Percentiles rank a stretch among this genome's conserved stretches.
Conservation (phyloP, 768 basidiomycete genomes). For the Pleurotus tuber-regium region DNA sequence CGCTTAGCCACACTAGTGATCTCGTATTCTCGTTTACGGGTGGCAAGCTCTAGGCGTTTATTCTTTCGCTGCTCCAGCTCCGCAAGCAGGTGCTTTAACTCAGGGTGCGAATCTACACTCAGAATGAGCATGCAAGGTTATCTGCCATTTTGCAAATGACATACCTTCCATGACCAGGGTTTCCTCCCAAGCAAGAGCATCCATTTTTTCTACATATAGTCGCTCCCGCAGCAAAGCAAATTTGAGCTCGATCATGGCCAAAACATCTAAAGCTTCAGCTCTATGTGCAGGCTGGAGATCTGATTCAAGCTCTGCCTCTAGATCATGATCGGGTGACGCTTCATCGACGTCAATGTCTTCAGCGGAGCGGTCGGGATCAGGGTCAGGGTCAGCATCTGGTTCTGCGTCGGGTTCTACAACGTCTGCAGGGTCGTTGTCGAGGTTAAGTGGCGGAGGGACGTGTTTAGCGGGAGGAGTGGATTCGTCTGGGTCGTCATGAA, state of each 20-base stretch:
- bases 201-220: slow-evolving; percentile 94
- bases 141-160: no score
- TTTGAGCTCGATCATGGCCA: slow-evolving; percentile 89
- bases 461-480: not conserved
- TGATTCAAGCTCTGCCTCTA: slow-evolving; percentile 48
- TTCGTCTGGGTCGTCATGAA: not conserved
- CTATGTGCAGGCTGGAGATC: slow-evolving; percentile 82
- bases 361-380: slow-evolving; percentile 27
- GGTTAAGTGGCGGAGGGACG: slow-evolving; percentile 12
- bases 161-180: slow-evolving; percentile 72
- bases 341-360: slow-evolving; percentile 34
- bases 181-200: slow-evolving; percentile 86
- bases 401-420: slow-evolving; percentile 18
- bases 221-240: slow-evolving; percentile 85
- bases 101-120: slow-evolving; percentile 75
- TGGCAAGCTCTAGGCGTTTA: slow-evolving; percentile 77
- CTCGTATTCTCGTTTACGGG: slow-evolving; percentile 70
- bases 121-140: no score
- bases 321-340: slow-evolving; percentile 38
- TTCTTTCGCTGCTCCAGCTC: slow-evolving; percentile 78
- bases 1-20: slow-evolving; percentile 59
- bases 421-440: slow-evolving; percentile 6
- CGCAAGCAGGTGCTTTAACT: slow-evolving; percentile 75
- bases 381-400: slow-evolving; percentile 17
- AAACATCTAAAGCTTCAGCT: slow-evolving; percentile 83